phyloP scores from a whole-genome alignment of 2,329 filamentous ascomycete species.

The Akanthomyces uredinophilus region DNA sequence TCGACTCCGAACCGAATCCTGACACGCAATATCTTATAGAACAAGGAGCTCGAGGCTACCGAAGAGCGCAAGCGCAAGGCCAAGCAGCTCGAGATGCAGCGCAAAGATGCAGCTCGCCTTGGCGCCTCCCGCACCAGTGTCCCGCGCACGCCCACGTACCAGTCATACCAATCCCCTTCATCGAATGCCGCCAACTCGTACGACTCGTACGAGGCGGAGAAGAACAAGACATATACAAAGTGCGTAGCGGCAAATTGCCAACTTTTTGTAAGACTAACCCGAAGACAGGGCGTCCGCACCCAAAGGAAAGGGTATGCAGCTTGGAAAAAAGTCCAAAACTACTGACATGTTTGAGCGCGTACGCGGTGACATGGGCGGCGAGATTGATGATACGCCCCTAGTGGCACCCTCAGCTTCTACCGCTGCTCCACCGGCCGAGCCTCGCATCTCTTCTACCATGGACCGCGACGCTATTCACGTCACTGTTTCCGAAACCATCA shows the following conservation, averaged over 20 bases:
- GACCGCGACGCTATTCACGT: constrained; percentile 85
- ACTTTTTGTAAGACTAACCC: constrained; percentile 7
- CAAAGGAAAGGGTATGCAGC: constrained; percentile 96
- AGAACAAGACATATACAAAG: constrained; percentile 87
- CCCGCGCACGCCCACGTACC: constrained; percentile 76
- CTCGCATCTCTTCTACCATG: constrained; percentile 58
- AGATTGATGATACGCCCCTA: constrained; percentile 72
- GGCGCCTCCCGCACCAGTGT: constrained; percentile 62
- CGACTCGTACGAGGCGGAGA: constrained; percentile 93
- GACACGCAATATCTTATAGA: constrained; percentile 46
- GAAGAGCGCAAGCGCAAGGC: constrained; percentile 98
- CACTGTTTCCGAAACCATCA: constrained; percentile 83
- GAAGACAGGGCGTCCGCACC: constrained; percentile 53
- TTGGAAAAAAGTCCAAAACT: constrained; percentile 97
- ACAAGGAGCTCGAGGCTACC: constrained; percentile 97
- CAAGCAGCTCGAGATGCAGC: constrained; percentile 97
- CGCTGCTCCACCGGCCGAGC: constrained; percentile 47
- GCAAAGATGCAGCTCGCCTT: constrained; percentile 85
- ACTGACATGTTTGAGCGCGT: constrained; percentile 97
- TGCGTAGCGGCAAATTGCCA: constrained; percentile 35
- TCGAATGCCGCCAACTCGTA: constrained; percentile 75
- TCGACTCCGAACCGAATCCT: constrained; percentile 17
- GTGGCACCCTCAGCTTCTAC: constrained; percentile 52
- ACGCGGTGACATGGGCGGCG: constrained; percentile 81
- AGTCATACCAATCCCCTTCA: constrained; percentile 78